Conservation (phyloP, 805 yeast species). For the Myxozyma mucilagina region DNA sequence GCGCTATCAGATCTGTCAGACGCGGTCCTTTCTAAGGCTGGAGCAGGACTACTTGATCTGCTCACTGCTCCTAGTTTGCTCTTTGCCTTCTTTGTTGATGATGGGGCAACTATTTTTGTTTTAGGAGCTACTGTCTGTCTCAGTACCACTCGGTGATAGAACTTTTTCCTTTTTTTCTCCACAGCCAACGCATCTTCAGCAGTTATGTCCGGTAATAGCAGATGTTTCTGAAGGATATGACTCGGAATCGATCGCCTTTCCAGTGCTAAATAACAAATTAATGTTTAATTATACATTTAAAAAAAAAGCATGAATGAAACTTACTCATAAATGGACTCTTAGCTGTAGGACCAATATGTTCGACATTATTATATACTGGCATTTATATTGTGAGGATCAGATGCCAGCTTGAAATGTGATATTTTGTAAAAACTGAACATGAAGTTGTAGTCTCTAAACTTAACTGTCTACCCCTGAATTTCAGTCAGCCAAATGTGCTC, state of each 20-base stretch:
- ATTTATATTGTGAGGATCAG: not conserved
- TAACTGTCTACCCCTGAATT: no score
- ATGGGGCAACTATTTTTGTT: not conserved
- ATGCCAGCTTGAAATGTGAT: not conserved
- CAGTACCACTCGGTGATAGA: not conserved
- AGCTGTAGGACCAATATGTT: conserved; percentile 1
- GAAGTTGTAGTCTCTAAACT: not conserved
- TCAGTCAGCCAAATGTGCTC: no score
- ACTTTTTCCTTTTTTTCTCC: not conserved
- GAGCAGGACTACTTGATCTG: not conserved
- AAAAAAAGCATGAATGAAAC: not conserved
- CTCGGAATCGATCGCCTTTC: not conserved
- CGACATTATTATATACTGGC: not conserved
- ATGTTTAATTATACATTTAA: not conserved
- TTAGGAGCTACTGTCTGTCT: not conserved
- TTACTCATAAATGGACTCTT: conserved; percentile 2
- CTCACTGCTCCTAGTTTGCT: not conserved
- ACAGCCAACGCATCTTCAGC: not conserved
- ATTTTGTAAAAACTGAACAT: not conserved
- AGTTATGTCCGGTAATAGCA: not conserved
- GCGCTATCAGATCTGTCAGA: not conserved
- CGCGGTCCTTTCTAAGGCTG: not conserved
- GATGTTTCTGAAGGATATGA: not conserved
- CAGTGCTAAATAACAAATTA: not conserved
- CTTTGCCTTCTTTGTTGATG: not conserved